Evolutionary conservation across 2,329 filamentous ascomycete genomes (phyloP), one percentile per base, ranked within the genome.

Genomic region (Alternaria rosae): DNA sequence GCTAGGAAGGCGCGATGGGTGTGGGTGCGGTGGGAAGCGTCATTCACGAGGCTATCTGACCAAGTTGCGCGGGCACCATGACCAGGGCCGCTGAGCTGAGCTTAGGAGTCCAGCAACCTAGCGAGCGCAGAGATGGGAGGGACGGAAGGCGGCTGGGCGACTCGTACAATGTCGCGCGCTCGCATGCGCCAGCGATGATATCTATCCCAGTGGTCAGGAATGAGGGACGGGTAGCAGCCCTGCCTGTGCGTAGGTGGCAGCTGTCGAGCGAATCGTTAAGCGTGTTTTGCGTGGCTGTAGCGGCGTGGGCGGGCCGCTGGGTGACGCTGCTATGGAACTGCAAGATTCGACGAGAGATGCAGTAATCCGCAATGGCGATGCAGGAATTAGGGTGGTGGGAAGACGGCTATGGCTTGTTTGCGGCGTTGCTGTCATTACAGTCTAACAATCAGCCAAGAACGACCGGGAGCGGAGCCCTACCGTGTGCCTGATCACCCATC

Each of bases 11-110:
- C 62, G 66, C 68, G 63, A 62, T 65, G 64, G 55, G 59, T 43
- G 57, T 54, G 45, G 57, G 60, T 53, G 67, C 62, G 59, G 67
- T 71, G 62, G 61, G 54, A 58, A 64, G 70, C 69, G 72, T 76
- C 74, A 71, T 76, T 77, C 74, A 79, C 74, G 71, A 76, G 73
- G 77, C 77, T 76, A 65, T 66, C 67, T 66, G 69, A 62, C 50
- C 61, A 57, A 67, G 61, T 64, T 69, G 70, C 67, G 69, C 66
- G 65, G 68, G 72, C 70, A 76, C 69, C 76, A 78, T 78, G 69
- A 69, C 74, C 69, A 64, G 69, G 68, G 65, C 70, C 65, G 67
- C 66, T 65, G 67, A 67, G 73, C 65, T 68, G 60, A 60, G 70
- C 66, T 48, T 54, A 47, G 51, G 25, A 13, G 44, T 56, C 51